Evolutionary conservation across 139 green algal species (phyloP), one percentile per base, ranked within the genome.

Genomic region (Micractinium sp.): DNA sequence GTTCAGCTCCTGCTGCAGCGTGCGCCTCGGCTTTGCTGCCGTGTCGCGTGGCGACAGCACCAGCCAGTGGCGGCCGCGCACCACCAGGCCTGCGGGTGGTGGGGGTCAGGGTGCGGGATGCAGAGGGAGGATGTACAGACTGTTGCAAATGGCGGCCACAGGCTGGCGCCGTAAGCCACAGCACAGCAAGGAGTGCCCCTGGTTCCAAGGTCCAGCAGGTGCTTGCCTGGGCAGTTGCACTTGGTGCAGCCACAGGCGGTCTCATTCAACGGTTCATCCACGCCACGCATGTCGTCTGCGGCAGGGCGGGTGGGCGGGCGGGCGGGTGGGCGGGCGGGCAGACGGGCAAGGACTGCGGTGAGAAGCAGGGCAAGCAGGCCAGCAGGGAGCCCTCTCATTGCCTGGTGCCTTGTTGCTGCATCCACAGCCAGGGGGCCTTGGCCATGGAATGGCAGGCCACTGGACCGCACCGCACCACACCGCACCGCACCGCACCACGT

Each of bases 251-350:
- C 94, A 74, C 95, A 96, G 71, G 92, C 83, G 0, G 94, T 97
- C 90, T 97, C 96, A 79, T 96, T 95, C 2, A 98, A 81, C 19
- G 92, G 82, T 91, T 98, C 96, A 2, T 27, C 92, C 20, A 98
- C 96, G 29, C 96, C 96, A 0, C 96, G 78, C 15, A 19, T 75
- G 87, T 98, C 96, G 56, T 97, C 95, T 80, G 86, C 75, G 27
- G 61, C 86, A 75, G 79, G 60, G 60, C 60, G 2, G 63, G 63
- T 71, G 63, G 63, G 63, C 63, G 18, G 14, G 47, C 5, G 47
- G 47, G 47, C 47, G 9, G 47, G 47, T 56, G 47, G 78, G 78
- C 12, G 78, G 18, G 12, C 71, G 36, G 71, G 31, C 71, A 39
- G 78, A n/a, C n/a, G n/a, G n/a, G n/a, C n/a, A n/a, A n/a, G n/a